Evolutionary conservation across 108 stramenopile genomes (phyloP), one percentile per base, ranked within the genome.

Genomic region (Epithemia pelagica): DNA sequence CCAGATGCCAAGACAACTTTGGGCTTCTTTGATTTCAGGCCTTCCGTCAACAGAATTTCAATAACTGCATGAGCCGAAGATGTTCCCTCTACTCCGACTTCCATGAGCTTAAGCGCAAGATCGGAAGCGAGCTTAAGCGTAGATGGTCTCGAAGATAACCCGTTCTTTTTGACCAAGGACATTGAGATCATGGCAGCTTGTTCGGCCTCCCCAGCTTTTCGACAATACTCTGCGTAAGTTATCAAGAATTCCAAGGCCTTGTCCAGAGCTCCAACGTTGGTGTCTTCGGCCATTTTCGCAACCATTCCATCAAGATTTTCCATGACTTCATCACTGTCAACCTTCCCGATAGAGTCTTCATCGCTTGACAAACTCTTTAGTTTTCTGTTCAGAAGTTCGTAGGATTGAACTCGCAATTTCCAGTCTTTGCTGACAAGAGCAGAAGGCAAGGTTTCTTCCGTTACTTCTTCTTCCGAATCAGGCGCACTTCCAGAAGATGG

Each of bases 211-310:
- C 70, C 52, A 24, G 81, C 87, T 53, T 78, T 74, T 29, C 56
- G 54, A 62, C 87, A 91, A 29, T 75, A 66, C 55, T 87, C 80
- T 2, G 77, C 83, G 55, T 85, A 95, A 3, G 59, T 22, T 15
- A 78, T 32, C 15, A 71, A 74, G 2, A 90, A 67, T 22, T 80
- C 53, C 20, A 95, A 61, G 15, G 87, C 90, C n/a, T 75, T 78
- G 72, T 95, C 94, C 56, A 91, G 73, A 28, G 89, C 90, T 33
- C 68, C 78, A 7, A 88, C 87, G 74, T 90, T 91, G 54, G 81
- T 84, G 52, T 95, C 94, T n/a, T 71, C 70, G 64, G 82, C 63
- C 51, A 82, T 70, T 27, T 66, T 61, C 30, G 70, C 60, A 46
- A 88, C 64, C 18, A 74, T 23, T 25, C 58, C 54, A 46, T 87